Conservation (phyloP, 2,329 filamentous ascomycete genomes). For the Monosporascus sp. region DNA sequence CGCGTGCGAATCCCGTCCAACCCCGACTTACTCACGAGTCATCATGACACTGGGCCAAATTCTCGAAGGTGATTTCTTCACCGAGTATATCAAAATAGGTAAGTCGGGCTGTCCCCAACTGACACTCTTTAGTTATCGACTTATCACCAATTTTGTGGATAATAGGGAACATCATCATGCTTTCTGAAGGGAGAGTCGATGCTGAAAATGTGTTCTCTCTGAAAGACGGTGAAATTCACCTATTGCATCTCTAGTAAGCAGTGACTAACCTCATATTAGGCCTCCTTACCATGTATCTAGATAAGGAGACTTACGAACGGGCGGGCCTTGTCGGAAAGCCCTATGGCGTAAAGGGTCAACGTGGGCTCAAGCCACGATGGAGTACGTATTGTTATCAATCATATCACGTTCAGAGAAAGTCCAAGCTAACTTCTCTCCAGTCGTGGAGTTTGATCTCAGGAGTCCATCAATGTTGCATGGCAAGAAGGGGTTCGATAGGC, state of each 20-base stretch:
- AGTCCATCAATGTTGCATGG: conserved; percentile 72
- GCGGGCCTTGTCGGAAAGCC: conserved; percentile 73
- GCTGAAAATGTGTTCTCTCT: conserved; percentile 70
- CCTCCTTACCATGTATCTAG: conserved; percentile 67
- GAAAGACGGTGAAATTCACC: conserved; percentile 49
- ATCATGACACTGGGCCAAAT: conserved; percentile 68
- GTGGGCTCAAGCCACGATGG: conserved; percentile 65
- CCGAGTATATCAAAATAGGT: conserved; percentile 79
- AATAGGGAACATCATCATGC: conserved; percentile 71
- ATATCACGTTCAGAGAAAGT: neutral
- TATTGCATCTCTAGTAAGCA: neutral
- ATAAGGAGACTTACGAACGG: conserved; percentile 76
- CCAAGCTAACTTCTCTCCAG: conserved; percentile 38
- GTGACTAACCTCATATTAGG: conserved; percentile 33
- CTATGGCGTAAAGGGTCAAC: conserved; percentile 50
- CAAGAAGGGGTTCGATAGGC: conserved; percentile 74
- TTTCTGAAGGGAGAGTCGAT: conserved; percentile 69
- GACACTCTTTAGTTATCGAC: neutral
- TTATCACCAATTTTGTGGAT: neutral
- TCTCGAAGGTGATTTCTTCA: conserved; percentile 71
- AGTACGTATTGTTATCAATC: conserved; percentile 40
- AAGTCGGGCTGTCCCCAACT: conserved; percentile 8
- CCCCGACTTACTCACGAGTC: conserved; percentile 58
- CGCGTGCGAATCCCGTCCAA: conserved; percentile 22
- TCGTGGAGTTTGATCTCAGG: conserved; percentile 71